These are phyloP conservation scores for Dimargaris cristalligena DNA, from an alignment of 192 early-diverging fungal genomes.

Conservation along the genomic window DNA sequence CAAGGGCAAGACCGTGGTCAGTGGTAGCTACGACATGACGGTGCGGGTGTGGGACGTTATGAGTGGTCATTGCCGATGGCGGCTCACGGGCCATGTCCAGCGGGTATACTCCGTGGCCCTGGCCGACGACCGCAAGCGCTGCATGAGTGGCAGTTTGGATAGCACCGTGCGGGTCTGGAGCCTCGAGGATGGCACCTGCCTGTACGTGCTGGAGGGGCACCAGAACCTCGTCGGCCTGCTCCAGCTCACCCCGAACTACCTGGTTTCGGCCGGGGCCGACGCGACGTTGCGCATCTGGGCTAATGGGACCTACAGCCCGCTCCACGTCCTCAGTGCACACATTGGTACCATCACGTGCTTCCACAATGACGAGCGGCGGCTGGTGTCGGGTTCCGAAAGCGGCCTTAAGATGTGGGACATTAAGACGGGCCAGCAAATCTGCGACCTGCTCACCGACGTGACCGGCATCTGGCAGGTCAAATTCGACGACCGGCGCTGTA, in stretches of 20 bases:
- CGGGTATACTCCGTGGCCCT: constrained; percentile 94
- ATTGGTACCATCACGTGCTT: constrained; percentile 88
- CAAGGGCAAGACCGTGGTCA: constrained; percentile 66
- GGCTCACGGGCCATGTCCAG: constrained; percentile 70
- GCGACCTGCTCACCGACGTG: constrained; percentile 68
- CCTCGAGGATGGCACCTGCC: constrained; percentile 56
- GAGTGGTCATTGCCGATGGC: constrained; percentile 48
- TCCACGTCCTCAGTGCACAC: constrained; percentile 61
- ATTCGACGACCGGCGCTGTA: constrained; percentile 78
- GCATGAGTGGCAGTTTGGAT: constrained; percentile 91
- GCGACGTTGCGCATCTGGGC: constrained; percentile 86
- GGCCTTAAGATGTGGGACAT: constrained; percentile 96
- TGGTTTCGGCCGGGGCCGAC: constrained; percentile 94
- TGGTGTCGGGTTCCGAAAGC: constrained; percentile 87
- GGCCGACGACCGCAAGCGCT: constrained; percentile 59
- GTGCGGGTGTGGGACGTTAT: constrained; percentile 83
- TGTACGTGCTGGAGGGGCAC: constrained; percentile 77
- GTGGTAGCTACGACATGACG: constrained; percentile 80
- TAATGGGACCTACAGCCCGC: constrained; percentile 18
- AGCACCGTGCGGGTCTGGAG: constrained; percentile 86
- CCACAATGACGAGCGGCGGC: constrained; percentile 84
- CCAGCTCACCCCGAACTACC: constrained; percentile 60
- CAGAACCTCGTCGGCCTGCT: constrained; percentile 86
- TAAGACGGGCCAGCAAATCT: constrained; percentile 59
- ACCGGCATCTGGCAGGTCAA: constrained; percentile 85